Percentiles rank a stretch among this genome's conserved stretches.
Conservation (phyloP, 192 early-diverging fungal species). For the Pecoramyces ruminantium region DNA sequence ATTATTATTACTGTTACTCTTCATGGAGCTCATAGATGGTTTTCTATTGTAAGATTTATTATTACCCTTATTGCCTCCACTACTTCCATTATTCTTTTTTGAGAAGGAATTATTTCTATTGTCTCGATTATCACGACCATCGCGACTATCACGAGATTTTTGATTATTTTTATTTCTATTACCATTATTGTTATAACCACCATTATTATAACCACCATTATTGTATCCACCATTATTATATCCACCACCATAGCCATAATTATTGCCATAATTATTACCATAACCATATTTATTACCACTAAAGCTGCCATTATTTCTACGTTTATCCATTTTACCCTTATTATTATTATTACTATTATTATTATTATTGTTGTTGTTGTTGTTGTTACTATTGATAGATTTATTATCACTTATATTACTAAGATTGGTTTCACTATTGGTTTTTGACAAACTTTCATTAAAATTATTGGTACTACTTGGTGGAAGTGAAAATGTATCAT, state of each 20-base stretch:
- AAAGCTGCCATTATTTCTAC: neutral
- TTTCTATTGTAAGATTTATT: neutral
- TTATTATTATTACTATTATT: neutral
- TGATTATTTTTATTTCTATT: neutral
- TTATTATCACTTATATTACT: neutral
- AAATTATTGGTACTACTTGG: neutral
- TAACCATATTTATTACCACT: neutral
- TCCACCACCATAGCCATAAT: neutral
- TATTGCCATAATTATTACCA: neutral
- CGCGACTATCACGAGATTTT: neutral
- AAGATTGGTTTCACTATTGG: neutral
- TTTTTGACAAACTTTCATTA: neutral
- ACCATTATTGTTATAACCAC: neutral
- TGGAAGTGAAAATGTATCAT: neutral
- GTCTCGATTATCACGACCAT: neutral
- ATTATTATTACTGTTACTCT: neutral
- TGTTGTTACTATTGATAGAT: neutral
- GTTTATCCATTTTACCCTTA: neutral
- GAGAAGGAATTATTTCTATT: neutral
- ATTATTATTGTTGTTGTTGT: neutral
- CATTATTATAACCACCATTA: neutral
- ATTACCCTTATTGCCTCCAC: neutral
- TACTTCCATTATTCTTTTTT: neutral
- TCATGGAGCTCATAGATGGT: neutral
- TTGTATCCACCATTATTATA: neutral